Percentiles rank a stretch among this genome's conserved stretches.
Conservation (phyloP, 345 rosid genomes). For the Boechera divaricarpa region DNA sequence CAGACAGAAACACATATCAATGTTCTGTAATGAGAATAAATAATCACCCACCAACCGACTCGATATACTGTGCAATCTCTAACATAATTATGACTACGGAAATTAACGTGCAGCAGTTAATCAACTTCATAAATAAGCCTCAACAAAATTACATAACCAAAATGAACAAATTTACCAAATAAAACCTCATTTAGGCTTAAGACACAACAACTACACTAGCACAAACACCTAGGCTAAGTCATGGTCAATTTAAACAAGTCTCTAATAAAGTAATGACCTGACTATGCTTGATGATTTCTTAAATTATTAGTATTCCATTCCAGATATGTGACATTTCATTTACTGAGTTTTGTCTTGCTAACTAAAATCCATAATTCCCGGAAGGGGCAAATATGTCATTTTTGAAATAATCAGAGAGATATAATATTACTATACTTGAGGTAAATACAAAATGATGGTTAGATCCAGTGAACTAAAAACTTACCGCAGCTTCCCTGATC, state of each 20-base stretch:
- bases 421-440: not conserved
- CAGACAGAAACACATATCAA: not conserved
- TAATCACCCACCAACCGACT: too few relatives aligned
- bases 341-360: not conserved
- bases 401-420: not conserved
- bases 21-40: not conserved
- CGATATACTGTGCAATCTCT: not conserved
- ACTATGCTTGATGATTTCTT: not conserved
- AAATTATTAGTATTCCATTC: too few relatives aligned
- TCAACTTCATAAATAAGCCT: too few relatives aligned
- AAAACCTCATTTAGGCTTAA: not conserved
- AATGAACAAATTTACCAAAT: not conserved
- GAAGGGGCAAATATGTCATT: conserved; percentile 6
- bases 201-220: not conserved
- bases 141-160: not conserved
- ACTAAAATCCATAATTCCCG: not conserved
- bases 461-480: conserved; percentile 35
- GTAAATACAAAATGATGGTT: not conserved
- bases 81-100: not conserved
- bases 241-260: not conserved
- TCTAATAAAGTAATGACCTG: not conserved
- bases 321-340: not conserved
- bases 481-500: conserved; percentile 87
- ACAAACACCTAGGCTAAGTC: not conserved
- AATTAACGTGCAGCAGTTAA: too few relatives aligned